Base-by-base conservation (phyloP, 139 green algal genomes). In the Chlorella sp. region DNA sequence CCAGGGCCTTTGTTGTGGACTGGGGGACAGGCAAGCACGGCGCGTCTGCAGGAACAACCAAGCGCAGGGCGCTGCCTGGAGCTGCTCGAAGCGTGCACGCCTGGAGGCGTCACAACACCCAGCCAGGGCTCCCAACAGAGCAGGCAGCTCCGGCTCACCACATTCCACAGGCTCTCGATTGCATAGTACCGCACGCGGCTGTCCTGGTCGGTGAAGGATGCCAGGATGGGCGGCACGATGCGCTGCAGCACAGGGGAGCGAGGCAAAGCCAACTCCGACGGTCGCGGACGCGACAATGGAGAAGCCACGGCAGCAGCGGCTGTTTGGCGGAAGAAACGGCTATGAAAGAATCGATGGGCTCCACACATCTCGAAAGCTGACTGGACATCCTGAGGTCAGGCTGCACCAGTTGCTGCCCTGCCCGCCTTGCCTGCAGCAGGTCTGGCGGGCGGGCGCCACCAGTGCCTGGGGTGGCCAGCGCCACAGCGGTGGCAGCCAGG, bases 141-240 rank as follows among this genome's bases (percentile, higher is more conserved):
- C 28, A n/a, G n/a, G 16, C 30, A 5, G 44, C 9, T 51, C 44
- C 9, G 21, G 39, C 78, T 47, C 81, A 85, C 69, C 55, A 99
- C 97, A 88, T 99, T 99, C 94, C 98, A 99, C 47, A 99, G 89
- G 51, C 96, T 94, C 87, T 98, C 78, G 93, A 98, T 17, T 0
- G 97, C 97, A 78, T 99, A 98, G 86, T 99, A 99, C 2, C 97
- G 90, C 79, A 99, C 96, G 9, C 96, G 90, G 36, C 74, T 81
- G 86, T 98, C 96, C 64, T 94, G 91, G 84, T 98, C 96, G 3
- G 89, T 94, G 80, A 98, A 95, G 13, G 92, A 96, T 26, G 90
- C 84, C 30, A 99, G 90, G 44, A 99, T 94, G 34, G 96, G 93
- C 12, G 96, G 95, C 39, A 99, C 93, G 2, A 81, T 75, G 69